phyloP scores from a whole-genome alignment of 148 eudicot species.

The Amaranthus hypochondriacus region DNA sequence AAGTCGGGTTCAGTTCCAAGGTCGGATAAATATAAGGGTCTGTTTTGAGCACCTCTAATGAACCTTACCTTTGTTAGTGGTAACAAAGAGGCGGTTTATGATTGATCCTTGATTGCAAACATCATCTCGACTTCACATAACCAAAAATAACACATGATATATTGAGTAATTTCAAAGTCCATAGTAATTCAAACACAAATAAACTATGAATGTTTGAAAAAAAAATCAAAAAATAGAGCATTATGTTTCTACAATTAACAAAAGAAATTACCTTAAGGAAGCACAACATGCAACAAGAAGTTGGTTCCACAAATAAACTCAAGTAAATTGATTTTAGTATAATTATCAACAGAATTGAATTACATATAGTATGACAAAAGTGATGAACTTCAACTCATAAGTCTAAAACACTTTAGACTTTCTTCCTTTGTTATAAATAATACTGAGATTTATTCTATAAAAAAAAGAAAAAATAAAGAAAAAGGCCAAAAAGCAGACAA shows the following conservation, averaged over 20 bases:
- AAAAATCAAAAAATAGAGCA: background rate
- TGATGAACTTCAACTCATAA: background rate
- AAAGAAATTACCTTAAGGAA: conserved; percentile 1
- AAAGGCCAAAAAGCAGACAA: conserved; percentile 4
- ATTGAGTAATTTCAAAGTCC: too few relatives aligned
- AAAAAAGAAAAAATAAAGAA: background rate
- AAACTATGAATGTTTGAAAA: background rate
- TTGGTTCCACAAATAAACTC: background rate
- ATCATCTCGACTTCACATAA: too few relatives aligned
- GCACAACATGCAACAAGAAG: background rate
- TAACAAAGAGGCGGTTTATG: too few relatives aligned
- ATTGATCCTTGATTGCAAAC: too few relatives aligned
- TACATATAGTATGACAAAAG: too few relatives aligned
- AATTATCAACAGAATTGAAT: background rate
- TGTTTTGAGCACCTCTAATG: too few relatives aligned
- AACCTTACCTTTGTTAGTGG: too few relatives aligned
- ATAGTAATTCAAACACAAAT: background rate
- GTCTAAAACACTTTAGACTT: background rate
- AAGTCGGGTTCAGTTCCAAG: too few relatives aligned
- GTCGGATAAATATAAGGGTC: too few relatives aligned
- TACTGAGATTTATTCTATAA: background rate
- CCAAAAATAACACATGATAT: too few relatives aligned
- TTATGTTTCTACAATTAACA: background rate
- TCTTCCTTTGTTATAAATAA: background rate
- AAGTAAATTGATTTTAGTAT: background rate